These are phyloP conservation scores for Jatropha curcas DNA, from an alignment of 345 rosid genomes.

Conservation along the genomic window DNA sequence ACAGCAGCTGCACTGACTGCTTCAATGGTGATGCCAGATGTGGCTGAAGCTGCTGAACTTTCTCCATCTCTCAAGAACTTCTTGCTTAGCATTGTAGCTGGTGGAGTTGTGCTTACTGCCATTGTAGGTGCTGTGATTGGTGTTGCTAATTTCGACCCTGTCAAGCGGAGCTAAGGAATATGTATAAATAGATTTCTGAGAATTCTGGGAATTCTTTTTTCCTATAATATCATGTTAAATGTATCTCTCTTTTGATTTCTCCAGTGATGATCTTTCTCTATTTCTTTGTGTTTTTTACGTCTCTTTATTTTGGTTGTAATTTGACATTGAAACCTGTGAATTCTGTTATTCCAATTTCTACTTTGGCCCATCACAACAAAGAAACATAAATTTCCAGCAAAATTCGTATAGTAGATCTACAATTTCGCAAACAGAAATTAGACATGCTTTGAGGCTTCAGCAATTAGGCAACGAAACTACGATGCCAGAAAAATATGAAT, in stretches of 20 bases:
- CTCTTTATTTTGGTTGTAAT: slow-evolving; percentile 15
- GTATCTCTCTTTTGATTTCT: slow-evolving; percentile 14
- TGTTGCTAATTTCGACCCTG: slow-evolving; percentile 78
- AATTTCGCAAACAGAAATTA: no score
- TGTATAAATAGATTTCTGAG: neutral
- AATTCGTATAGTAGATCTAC: no score
- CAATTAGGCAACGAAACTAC: no score
- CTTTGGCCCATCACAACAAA: slow-evolving; percentile 3
- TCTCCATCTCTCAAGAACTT: slow-evolving; percentile 91
- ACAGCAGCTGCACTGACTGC: slow-evolving; percentile 76
- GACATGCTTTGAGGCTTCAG: no score
- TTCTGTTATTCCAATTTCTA: slow-evolving; percentile 11
- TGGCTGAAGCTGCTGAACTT: slow-evolving; percentile 77
- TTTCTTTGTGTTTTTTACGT: neutral
- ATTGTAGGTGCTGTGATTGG: slow-evolving; percentile 71
- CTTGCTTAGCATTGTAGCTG: slow-evolving; percentile 84
- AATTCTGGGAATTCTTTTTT: slow-evolving; percentile 12
- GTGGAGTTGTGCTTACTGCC: slow-evolving; percentile 60
- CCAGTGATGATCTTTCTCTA: slow-evolving; percentile 1
- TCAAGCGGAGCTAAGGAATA: slow-evolving; percentile 64
- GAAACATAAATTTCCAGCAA: neutral
- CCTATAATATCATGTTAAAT: neutral
- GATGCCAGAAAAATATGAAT: neutral
- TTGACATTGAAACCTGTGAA: slow-evolving; percentile 22
- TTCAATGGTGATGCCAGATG: slow-evolving; percentile 73